Evolutionary conservation across 768 basidiomycete genomes (phyloP).

Genomic region (Gymnopilus dilepis): DNA sequence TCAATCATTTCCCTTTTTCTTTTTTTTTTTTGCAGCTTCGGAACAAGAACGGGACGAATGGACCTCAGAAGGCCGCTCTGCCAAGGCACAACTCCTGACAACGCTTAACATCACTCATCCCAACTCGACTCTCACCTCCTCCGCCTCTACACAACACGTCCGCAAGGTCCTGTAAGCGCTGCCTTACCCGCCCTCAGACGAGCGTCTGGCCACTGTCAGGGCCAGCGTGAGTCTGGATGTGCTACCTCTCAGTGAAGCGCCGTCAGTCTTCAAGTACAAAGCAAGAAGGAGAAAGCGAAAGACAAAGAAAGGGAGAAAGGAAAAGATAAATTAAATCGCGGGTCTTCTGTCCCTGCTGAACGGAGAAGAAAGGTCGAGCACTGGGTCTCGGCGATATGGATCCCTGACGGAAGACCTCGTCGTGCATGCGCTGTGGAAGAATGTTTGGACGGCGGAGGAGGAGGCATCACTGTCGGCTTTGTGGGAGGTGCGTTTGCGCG

Average conservation of each 20-base stretch:
- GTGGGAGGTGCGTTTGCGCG: conserved; percentile 87
- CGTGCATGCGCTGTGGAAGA: conserved; percentile 84
- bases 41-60: conserved; percentile 68
- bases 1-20: conserved; percentile 5
- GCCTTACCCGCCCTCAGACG: conserved; percentile 65
- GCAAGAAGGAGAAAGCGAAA: conserved; percentile 22
- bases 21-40: conserved; percentile 44
- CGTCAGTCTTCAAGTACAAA: background rate
- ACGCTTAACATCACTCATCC: conserved; percentile 75
- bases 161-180: conserved; percentile 75
- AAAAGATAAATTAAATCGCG: no score
- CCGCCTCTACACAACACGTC: conserved; percentile 75
- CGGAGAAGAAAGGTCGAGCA: conserved; percentile 68
- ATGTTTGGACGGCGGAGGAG: conserved; percentile 80
- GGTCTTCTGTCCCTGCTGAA: conserved; percentile 32
- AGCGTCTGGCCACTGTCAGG: conserved; percentile 41
- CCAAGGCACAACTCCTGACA: conserved; percentile 73
- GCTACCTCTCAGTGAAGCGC: background rate
- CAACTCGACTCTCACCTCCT: conserved; percentile 82
- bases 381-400: conserved; percentile 93
- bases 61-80: conserved; percentile 67
- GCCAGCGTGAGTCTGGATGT: conserved; percentile 24
- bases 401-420: conserved; percentile 83
- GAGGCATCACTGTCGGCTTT: conserved; percentile 86
- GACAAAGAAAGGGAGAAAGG: conserved; percentile 22